Percentiles rank a stretch among this genome's conserved stretches.
phyloP scores from a whole-genome alignment of 768 basidiomycete species.

The Lactarius vividus region DNA sequence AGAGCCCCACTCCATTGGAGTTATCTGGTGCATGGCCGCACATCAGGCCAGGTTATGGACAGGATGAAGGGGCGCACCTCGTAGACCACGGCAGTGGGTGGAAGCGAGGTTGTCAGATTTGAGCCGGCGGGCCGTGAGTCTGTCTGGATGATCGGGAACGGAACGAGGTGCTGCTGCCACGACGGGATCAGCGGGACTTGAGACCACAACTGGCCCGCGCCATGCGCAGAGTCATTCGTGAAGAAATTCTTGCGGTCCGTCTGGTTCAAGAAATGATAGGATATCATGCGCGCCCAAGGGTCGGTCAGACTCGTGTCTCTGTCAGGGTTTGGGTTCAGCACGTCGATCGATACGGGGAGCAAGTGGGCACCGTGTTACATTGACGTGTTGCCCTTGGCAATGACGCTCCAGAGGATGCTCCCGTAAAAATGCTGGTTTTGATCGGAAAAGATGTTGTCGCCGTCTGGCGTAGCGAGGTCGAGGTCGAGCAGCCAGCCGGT shows the following conservation, averaged over 20 bases:
- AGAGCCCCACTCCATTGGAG: slow-evolving; percentile 67
- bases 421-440: slow-evolving; percentile 54
- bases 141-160: slow-evolving; percentile 66
- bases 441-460: slow-evolving; percentile 44
- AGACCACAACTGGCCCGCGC: slow-evolving; percentile 73
- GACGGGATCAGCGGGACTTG: slow-evolving; percentile 49
- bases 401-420: slow-evolving; percentile 51
- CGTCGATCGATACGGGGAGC: not conserved
- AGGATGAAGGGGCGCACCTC: slow-evolving; percentile 42
- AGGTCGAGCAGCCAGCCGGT: slow-evolving; percentile 58
- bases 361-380: not conserved
- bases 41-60: not conserved
- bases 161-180: slow-evolving; percentile 49
- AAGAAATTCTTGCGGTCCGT: slow-evolving; percentile 60
- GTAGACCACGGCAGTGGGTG: slow-evolving; percentile 50
- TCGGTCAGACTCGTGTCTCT: slow-evolving; percentile 68
- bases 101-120: slow-evolving; percentile 40
- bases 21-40: slow-evolving; percentile 41
- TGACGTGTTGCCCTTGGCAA: slow-evolving; percentile 51
- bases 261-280: slow-evolving; percentile 72
- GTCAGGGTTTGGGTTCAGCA: not conserved
- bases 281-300: slow-evolving; percentile 61
- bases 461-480: slow-evolving; percentile 52
- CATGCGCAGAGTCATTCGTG: slow-evolving; percentile 56
- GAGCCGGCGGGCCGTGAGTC: slow-evolving; percentile 51